Evolutionary conservation across 352 stramenopile genomes (phyloP).

Genomic region (Phytophthora citrophthora): DNA sequence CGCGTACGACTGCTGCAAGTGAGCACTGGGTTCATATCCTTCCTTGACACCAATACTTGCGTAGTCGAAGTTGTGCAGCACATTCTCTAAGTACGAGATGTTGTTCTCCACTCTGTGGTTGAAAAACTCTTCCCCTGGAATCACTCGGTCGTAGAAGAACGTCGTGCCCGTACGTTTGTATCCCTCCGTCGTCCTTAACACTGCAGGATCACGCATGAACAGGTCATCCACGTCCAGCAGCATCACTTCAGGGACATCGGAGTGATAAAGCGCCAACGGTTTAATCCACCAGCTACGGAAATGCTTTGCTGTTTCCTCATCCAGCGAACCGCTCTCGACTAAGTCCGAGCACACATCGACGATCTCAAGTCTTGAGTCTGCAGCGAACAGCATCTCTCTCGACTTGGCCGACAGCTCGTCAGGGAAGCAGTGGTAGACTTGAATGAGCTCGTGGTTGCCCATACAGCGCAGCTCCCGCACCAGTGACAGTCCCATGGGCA

Average conservation of each 20-base stretch:
- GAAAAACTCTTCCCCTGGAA: constrained; percentile 37
- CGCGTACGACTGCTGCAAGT: constrained; percentile 51
- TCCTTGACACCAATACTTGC: constrained; percentile 37
- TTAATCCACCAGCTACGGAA: constrained; percentile 75
- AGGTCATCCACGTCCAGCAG: constrained; percentile 66
- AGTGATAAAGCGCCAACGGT: constrained; percentile 60
- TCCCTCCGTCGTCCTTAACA: constrained; percentile 35
- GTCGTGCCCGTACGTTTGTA: constrained; percentile 60
- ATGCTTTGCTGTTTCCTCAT: constrained; percentile 12
- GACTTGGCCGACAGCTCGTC: constrained; percentile 45
- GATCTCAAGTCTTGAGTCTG: constrained; percentile 44
- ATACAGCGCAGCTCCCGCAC: constrained; percentile 53
- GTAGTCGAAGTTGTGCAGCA: constrained; percentile 57
- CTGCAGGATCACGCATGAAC: constrained; percentile 48
- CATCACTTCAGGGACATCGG: constrained; percentile 48
- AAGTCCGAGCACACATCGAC: constrained; percentile 51
- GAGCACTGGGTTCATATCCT: constrained; percentile 37
- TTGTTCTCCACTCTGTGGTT: constrained; percentile 40
- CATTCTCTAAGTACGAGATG: constrained; percentile 44
- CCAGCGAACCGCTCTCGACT: constrained; percentile 6
- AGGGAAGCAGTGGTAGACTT: constrained; percentile 58
- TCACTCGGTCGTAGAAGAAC: constrained; percentile 77
- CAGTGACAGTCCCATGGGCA: constrained; percentile 51
- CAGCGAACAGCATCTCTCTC: constrained; percentile 28
- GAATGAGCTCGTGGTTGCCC: constrained; percentile 51